Base-by-base conservation (phyloP, 139 green algal species). In the Coelastrella sp. region DNA sequence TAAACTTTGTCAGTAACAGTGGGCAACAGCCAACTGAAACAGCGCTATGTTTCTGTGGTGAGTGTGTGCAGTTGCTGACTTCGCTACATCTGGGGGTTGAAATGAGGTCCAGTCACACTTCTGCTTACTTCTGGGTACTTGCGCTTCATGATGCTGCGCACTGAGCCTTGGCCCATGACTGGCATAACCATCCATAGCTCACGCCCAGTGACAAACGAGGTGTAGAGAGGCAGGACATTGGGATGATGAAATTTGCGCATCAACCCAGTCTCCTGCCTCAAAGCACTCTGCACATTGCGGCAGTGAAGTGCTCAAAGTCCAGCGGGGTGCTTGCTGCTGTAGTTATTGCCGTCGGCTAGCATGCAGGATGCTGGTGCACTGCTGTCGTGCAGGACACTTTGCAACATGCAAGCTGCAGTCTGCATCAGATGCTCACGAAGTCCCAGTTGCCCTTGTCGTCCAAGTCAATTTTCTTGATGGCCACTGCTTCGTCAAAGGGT, bases 141-240 rank as follows among this genome's bases (percentile, higher is more conserved):
- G 7, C 57, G 12, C 68, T 24, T 59, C 66, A 89, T 79, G 84
- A 81, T 79, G 68, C 65, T 79, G 35, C 49, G 22, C 4, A 82
- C 63, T 12, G 17, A 60, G 58, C 66, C 68, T 70, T 65, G 82
- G 25, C 82, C 72, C 10, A 98, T 93, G 83, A 96, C 98, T 4
- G 97, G 96, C 94, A 97, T 97, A 11, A 99, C 96, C 94, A 99
- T 98, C 97, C 97, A 99, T 78, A 99, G 92, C 87, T 98, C 94
- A 68, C 98, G 90, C 68, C 95, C 94, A 78, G 94, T 84, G 7
- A 99, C 96, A 82, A 99, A 99, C 15, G 96, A 98, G 89, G 93
- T 96, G 92, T 98, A 93, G n/a, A 99, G 93, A 0, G 95, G 94
- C 85, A 99, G 97, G 56, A 99, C 92, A 91, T 99, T 98, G 56